phyloP scores from a whole-genome alignment of 768 basidiomycete species.

The Fibroporia radiculosa region DNA sequence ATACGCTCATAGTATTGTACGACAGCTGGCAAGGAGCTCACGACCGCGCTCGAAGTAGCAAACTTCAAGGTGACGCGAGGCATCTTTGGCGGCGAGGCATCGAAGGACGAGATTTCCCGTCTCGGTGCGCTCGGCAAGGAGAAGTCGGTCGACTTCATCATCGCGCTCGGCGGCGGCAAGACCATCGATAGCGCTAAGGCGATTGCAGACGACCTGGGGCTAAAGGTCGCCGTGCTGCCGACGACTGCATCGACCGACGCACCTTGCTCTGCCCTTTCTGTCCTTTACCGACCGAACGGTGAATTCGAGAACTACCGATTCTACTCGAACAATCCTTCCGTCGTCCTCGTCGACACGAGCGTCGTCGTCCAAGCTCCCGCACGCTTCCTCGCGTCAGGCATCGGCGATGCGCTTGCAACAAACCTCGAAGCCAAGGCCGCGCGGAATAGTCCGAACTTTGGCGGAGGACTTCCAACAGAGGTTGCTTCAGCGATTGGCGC shows the following conservation, averaged over 20 bases:
- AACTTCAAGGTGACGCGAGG: conserved; percentile 20
- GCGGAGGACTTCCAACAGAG: conserved; percentile 22
- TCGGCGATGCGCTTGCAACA: conserved; percentile 26
- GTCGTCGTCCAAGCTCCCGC: conserved; percentile 22
- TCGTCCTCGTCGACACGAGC: conserved; percentile 25
- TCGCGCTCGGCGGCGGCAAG: conserved; percentile 26
- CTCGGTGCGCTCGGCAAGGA: conserved; percentile 13
- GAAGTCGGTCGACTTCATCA: conserved; percentile 20
- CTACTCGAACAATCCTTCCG: conserved; percentile 21
- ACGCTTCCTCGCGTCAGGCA: conserved; percentile 24
- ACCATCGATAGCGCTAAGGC: conserved; percentile 24
- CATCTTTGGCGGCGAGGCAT: conserved; percentile 23
- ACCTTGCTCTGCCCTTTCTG: conserved; percentile 26
- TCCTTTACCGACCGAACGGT: conserved; percentile 23
- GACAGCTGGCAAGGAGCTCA: conserved; percentile 22
- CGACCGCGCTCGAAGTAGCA: conserved; percentile 14
- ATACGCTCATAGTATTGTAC: background rate
- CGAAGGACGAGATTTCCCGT: conserved; percentile 21
- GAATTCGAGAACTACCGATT: conserved; percentile 24
- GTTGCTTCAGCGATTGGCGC: conserved; percentile 21
- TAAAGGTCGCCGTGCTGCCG: conserved; percentile 21
- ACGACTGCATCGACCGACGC: conserved; percentile 27
- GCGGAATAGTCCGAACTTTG: conserved; percentile 22
- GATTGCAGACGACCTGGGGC: conserved; percentile 20
- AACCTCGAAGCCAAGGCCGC: conserved; percentile 23